phyloP scores from a whole-genome alignment of 352 stramenopile genomes.

The Globisporangium barbulae region DNA sequence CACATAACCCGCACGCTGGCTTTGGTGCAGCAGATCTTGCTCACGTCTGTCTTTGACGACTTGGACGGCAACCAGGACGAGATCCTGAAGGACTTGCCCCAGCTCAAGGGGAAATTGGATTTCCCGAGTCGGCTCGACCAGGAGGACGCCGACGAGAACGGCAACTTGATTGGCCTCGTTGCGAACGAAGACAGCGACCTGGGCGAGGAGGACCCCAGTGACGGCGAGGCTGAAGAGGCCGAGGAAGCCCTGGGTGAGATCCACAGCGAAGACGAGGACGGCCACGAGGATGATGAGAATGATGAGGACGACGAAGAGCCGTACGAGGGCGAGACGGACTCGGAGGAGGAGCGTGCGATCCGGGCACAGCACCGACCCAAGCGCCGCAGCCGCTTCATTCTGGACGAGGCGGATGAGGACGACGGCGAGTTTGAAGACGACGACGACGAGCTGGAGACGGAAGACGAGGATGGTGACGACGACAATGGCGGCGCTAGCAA shows the following conservation, averaged over 20 bases:
- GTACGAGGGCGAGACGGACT: slow-evolving; percentile 67
- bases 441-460: slow-evolving; percentile 17
- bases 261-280: slow-evolving; percentile 25
- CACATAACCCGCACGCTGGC: slow-evolving; percentile 47
- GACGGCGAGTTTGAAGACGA: slow-evolving; percentile 36
- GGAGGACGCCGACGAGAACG: slow-evolving; percentile 80
- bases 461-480: slow-evolving; percentile 24
- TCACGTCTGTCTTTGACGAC: slow-evolving; percentile 78
- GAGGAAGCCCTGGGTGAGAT: slow-evolving; percentile 25
- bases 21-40: slow-evolving; percentile 72
- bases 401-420: slow-evolving; percentile 66
- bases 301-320: slow-evolving; percentile 26
- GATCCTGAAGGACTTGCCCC: slow-evolving; percentile 55
- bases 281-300: slow-evolving; percentile 28
- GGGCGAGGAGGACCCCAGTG: slow-evolving; percentile 46
- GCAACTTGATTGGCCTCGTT: slow-evolving; percentile 72
- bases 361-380: slow-evolving; percentile 18
- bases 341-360: slow-evolving; percentile 50
- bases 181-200: slow-evolving; percentile 64
- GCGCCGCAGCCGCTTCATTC: slow-evolving; percentile 59
- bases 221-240: slow-evolving; percentile 26
- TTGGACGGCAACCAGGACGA: slow-evolving; percentile 81
- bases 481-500: background rate
- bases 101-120: slow-evolving; percentile 57
- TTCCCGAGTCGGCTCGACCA: slow-evolving; percentile 78